A percentile compares a stretch with the other conserved stretches of the same genome.
Evolutionary conservation across 306 rosid species (phyloP).

Genomic region (Trifolium fragiferum): DNA sequence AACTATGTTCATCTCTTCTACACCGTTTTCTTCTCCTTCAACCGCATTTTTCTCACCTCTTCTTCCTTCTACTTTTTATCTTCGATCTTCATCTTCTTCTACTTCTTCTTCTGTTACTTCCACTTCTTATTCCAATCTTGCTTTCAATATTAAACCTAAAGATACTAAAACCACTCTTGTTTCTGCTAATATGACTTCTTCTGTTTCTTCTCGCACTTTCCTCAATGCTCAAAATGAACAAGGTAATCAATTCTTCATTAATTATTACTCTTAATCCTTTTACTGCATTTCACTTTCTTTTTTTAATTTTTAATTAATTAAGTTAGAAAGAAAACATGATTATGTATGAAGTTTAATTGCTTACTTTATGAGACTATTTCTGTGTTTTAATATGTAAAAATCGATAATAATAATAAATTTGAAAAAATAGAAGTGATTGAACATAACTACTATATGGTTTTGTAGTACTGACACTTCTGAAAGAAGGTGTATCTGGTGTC

Average conservation of each 20-base stretch:
- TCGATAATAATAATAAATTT: no score
- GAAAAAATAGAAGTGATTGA: neutral
- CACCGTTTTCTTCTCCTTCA: slow-evolving; percentile 37
- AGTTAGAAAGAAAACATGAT: no score
- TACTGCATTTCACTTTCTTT: neutral
- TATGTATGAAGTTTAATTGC: neutral
- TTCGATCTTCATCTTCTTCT: slow-evolving; percentile 12
- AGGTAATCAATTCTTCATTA: slow-evolving; percentile 29
- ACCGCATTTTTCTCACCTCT: slow-evolving; percentile 44
- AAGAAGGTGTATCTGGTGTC: no score
- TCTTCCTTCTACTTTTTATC: neutral
- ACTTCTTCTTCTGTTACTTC: neutral
- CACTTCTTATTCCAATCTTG: slow-evolving; percentile 4
- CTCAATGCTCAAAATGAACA: slow-evolving; percentile 52
- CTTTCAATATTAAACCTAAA: slow-evolving; percentile 30
- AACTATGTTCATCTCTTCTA: slow-evolving; percentile 41
- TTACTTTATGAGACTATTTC: no score
- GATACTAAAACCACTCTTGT: slow-evolving; percentile 7
- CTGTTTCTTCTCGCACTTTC: slow-evolving; percentile 51
- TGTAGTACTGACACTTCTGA: no score
- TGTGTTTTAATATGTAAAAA: no score
- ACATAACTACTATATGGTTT: neutral
- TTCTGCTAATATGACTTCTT: slow-evolving; percentile 28
- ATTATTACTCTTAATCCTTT: neutral
- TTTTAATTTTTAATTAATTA: neutral